These are phyloP conservation scores for Urochloa ruziziensis DNA, from an alignment of 176 grass and related monocot species.

Conservation along the genomic window DNA sequence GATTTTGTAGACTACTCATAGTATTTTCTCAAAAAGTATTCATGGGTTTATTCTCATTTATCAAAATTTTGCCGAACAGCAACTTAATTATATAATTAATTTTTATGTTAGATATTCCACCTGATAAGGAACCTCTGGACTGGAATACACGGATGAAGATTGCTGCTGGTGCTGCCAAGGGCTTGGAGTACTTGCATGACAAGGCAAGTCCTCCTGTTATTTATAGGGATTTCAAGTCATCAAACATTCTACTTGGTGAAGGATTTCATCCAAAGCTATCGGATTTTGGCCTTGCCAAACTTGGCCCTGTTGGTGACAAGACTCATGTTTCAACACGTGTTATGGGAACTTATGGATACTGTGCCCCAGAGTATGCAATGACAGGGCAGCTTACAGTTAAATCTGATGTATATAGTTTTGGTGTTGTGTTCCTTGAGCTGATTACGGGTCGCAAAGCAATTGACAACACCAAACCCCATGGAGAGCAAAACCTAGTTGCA, in stretches of 20 bases:
- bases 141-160: conserved; percentile 96
- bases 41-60: neutral
- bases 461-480: conserved; percentile 66
- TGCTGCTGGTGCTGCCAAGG: conserved; percentile 87
- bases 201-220: conserved; percentile 86
- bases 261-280: conserved; percentile 81
- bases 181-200: conserved; percentile 89
- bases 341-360: conserved; percentile 94
- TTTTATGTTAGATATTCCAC: conserved; percentile 70
- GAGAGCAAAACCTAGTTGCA: conserved; percentile 84
- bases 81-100: neutral
- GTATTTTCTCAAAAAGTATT: conserved; percentile 2
- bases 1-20: neutral
- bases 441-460: conserved; percentile 92
- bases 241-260: conserved; percentile 85
- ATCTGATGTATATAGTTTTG: conserved; percentile 92
- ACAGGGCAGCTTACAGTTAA: conserved; percentile 88
- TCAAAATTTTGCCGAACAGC: neutral
- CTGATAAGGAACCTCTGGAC: conserved; percentile 83
- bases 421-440: conserved; percentile 89
- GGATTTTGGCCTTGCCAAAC: conserved; percentile 88
- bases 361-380: conserved; percentile 94
- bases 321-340: conserved; percentile 92
- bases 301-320: conserved; percentile 90
- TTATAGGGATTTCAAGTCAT: conserved; percentile 93